Evolutionary conservation across 1,284 basidiomycete genomes (phyloP), one percentile per base, ranked within the genome.

Genomic region (Naganishia cerealis): DNA sequence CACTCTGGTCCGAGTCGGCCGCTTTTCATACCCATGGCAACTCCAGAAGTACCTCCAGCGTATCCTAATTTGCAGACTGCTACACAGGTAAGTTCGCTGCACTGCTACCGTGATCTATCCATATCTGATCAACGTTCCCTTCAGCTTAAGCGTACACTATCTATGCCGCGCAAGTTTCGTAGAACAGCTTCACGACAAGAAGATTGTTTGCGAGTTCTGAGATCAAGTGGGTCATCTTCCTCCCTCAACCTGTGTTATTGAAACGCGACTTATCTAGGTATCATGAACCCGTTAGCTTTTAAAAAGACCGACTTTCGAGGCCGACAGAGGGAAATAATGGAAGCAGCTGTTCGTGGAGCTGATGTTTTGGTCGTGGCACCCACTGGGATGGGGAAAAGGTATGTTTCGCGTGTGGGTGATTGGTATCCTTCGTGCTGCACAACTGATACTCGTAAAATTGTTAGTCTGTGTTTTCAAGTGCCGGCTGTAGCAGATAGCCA

Each of bases 301-400:
- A 86, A 87, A 0, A 86, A 90, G 74, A 71, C 80, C 1, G 81
- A 79, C 12, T 93, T 88, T 74, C 87, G 87, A 75, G 90, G 89
- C 29, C 87, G 89, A 69, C 91, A 93, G 79, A 83, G 86, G 68
- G 86, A 89, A 63, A 88, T 92, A 36, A 85, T 92, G 18, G 83
- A 86, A 65, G 87, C 87, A 6, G 89, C 88, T 0, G 80, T 88
- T 36, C 76, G 79, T 71, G 89, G 88, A 83, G 73, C 79, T 18
- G 90, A 92, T 79, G 85, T 92, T 7, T 84, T 92, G n/a, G 90
- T 93, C 6, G 84, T 93, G 2, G 91, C 91, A 9, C 91, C 92
- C 0, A 94, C 91, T 1, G 91, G 92, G 2, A 88, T 92, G 85
- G 91, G 91, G 36, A 94, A 94, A 72, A 79, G 86, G 91, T 89